Evolutionary conservation across 257 asterid species (phyloP), one percentile per base, ranked within the genome.

Genomic region (Striga asiatica): DNA sequence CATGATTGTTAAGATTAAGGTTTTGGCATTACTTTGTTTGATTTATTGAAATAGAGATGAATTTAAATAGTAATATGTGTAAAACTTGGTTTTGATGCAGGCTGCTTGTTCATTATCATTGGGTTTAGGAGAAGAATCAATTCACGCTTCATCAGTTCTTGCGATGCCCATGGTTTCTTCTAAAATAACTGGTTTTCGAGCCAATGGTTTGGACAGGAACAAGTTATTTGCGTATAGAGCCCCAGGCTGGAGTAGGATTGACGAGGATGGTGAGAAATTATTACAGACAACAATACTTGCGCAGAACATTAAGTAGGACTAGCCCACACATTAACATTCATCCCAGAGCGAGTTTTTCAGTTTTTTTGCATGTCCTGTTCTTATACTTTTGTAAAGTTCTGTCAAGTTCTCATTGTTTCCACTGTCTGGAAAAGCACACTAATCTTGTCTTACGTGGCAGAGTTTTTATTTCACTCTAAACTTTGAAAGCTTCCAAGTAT

Each of bases 141-240:
- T 89, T 14, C 84, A 81, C 27, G 79, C 91, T 28, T 89, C 98
- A 23, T 87, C 93, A 23, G 83, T 89, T 48, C 75, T 89, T 62
- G 94, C 77, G 71, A 89, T 89, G 98, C 98, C 98, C 20, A 86
- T 89, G 96, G 93, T 81, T 58, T 83, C 96, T 10, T 86, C 98
- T 9, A 89, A 86, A 67, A 74, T 83, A 46, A 89, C 77, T 3
- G 97, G 97, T 27, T 89, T 89, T 70, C 79, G 98, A 71, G 88
- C 88, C 50, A 70, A 58, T 52, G 74, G 58, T 43, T 69, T 74
- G 16, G 86, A 79, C 27, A 76, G 81, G 74, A 64, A 65, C 34
- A 82, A 77, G 66, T 56, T 79, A 16, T 81, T 79, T 68, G 67
- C 87, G 50, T 70, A 66, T 31, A 81, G 82, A 54, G 68, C 67